Base-by-base conservation (phyloP, 75 land plant genomes). In the Isoetes taiwanensis region DNA sequence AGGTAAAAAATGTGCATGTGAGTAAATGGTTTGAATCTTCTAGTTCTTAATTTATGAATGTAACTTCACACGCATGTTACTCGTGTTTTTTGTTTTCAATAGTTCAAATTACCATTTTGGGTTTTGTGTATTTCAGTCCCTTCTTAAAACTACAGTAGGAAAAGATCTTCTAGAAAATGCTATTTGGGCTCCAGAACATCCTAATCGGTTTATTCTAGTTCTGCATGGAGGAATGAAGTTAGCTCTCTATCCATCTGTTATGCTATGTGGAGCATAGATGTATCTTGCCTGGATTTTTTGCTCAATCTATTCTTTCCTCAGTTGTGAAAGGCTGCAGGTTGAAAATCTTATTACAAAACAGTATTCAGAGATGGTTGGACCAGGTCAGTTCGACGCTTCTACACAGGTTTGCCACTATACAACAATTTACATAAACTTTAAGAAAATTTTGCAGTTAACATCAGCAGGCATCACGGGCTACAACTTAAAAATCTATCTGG, bases 301-400 rank as follows among this genome's bases (percentile, higher is more conserved):
- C 39, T 14, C 14, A 14, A 37, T 14, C 9, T 10, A 37, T 10
- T 37, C 9, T 14, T 37, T 37, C 9, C 9, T 10, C 39, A 37
- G 14, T 14, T 37, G 9, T 10, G 14, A 10, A 37, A n/a, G n/a
- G n/a, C n/a, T n/a, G 34, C 58, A 71, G 74, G 68, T 71, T 24
- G 63, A 64, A 40, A 71, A 71, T 52, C 41, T 71, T 17, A 68
- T 71, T 12, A 71, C 74, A 19, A 71, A 71, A 64, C 59, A 68
- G 24, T 71, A 67, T 34, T 43, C 61, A 3, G 71, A 58, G 32
- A 29, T 39, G 19, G 32, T 63, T 1, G 68, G 57, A 19, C 63
- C 68, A 26, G 68, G 68, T 53, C 74, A 65, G 34, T 71, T 71
- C 34, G 74, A 71, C 33, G 59, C 74, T 2, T 71, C 74, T n/a